Evolutionary conservation across 2,329 filamentous ascomycete species (phyloP).

Genomic region (Magnaporthiopsis incrustans): DNA sequence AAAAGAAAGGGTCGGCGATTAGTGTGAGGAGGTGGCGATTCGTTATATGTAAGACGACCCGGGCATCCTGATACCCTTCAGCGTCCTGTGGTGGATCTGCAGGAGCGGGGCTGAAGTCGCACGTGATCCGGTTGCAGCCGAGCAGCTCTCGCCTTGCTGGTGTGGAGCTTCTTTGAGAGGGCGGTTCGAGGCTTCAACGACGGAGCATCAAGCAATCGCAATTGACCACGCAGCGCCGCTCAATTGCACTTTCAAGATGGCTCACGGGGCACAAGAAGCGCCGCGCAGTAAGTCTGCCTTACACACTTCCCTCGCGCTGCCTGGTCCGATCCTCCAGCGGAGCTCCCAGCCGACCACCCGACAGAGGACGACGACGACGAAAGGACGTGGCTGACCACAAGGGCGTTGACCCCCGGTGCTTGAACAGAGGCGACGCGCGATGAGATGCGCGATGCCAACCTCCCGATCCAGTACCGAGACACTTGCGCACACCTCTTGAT

Average conservation of each 20-base stretch:
- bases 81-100: not conserved
- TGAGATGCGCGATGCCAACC: constrained; percentile 85
- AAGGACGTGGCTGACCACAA: constrained; percentile 2
- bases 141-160: not conserved
- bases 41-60: too few species aligned
- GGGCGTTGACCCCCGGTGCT: constrained; percentile 6
- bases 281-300: constrained; percentile 5
- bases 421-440: constrained; percentile 66
- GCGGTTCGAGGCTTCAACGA: not conserved
- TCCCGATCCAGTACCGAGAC: constrained; percentile 88
- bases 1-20: too few species aligned
- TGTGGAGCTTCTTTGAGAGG: not conserved
- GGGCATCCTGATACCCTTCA: not conserved
- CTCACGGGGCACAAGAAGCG: constrained; percentile 2
- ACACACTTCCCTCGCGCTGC: not conserved
- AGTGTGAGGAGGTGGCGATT: too few species aligned
- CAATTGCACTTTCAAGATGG: constrained; percentile 9
- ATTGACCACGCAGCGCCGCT: constrained; percentile 4
- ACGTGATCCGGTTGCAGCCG: not conserved
- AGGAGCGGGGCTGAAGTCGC: too few species aligned
- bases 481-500: constrained; percentile 93
- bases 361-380: too few species aligned
- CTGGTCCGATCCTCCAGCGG: not conserved
- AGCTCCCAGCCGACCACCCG: not conserved
- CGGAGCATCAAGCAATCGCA: constrained; percentile 3